phyloP scores from a whole-genome alignment of 2,329 filamentous ascomycete species.

The Macrophomina phaseolina region DNA sequence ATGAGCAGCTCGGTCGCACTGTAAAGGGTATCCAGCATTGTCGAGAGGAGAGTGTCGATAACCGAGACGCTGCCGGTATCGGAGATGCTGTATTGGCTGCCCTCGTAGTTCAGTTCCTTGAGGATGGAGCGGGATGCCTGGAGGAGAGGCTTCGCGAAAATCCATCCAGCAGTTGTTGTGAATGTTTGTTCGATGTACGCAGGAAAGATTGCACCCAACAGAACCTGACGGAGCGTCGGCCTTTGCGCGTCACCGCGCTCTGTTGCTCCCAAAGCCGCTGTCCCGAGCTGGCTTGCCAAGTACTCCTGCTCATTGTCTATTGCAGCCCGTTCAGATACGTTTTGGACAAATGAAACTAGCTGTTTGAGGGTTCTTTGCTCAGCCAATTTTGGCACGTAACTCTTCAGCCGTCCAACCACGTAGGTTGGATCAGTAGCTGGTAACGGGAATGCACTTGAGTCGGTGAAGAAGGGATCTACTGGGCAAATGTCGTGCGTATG shows the following conservation, averaged over 20 bases:
- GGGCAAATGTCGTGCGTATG: conserved; percentile 63
- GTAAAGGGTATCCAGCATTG: conserved; percentile 37
- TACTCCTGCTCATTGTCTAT: conserved; percentile 63
- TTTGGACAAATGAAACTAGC: conserved; percentile 64
- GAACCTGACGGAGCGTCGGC: conserved; percentile 56
- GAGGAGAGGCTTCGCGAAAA: conserved; percentile 60
- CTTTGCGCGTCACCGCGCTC: conserved; percentile 50
- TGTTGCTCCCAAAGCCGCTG: conserved; percentile 53
- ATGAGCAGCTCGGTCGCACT: conserved; percentile 46
- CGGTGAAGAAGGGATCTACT: conserved; percentile 65
- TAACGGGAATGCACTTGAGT: conserved; percentile 65
- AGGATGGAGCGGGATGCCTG: conserved; percentile 53
- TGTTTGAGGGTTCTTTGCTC: conserved; percentile 58
- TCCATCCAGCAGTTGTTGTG: conserved; percentile 54
- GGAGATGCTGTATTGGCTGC: conserved; percentile 53
- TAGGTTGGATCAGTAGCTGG: conserved; percentile 66
- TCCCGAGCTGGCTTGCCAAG: conserved; percentile 59
- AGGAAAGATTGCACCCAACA: conserved; percentile 62
- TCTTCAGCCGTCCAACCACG: conserved; percentile 65
- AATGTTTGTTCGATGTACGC: conserved; percentile 60
- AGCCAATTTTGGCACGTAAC: conserved; percentile 61
- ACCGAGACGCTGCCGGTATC: conserved; percentile 47
- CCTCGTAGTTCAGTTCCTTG: conserved; percentile 51
- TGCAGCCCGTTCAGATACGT: conserved; percentile 63
- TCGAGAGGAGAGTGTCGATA: conserved; percentile 47